Base-by-base conservation (phyloP, 805 yeast species). In the Diddensiella transvaalensis region DNA sequence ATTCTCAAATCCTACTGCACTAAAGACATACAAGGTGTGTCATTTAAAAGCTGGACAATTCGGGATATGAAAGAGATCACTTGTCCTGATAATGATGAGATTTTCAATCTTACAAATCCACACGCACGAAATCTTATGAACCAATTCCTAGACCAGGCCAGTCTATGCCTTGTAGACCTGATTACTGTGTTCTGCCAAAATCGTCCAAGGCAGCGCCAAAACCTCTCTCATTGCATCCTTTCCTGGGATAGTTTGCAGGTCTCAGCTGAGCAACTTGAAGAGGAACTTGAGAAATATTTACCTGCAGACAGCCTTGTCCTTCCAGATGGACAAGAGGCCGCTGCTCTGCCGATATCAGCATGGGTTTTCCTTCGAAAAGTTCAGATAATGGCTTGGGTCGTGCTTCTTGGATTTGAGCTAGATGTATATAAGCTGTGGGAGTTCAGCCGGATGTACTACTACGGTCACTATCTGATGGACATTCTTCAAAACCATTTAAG, bases 221-320 rank as follows among this genome's bases (percentile, higher is more conserved):
- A 84, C 53, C 67, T 83, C 58, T 69, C 82, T 53, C 71, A 82
- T 59, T 70, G 76, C 59, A 60, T 80, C 47, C 58, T 75, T 40
- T 55, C 75, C 2, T 87, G 91, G 85, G 97, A 91, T 64, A 75
- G 88, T 1, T 68, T 87, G 26, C 97, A 91, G 60, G 93, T 85
- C 6, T 75, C 75, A 36, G 74, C 85, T 46, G 95, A 87, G 58
- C 65, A 70, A 3, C 70, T 82, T 32, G 97, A 88, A 61, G 54
- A 73, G 13, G 71, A 69, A 4, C 48, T 77, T 4, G 65, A 18
- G n/a, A 43, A 21, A 17, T 18, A 22, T 3, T 22, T 35, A 4
- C 17, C 36, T 22, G 24, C 48, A 15, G 47, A 47, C 44, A 21
- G 13, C 17, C 15, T 42, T 2, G 26, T 13, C 33, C 52, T 56